Evolutionary conservation across 345 rosid species (phyloP).

Genomic region (Lepidium didymum): DNA sequence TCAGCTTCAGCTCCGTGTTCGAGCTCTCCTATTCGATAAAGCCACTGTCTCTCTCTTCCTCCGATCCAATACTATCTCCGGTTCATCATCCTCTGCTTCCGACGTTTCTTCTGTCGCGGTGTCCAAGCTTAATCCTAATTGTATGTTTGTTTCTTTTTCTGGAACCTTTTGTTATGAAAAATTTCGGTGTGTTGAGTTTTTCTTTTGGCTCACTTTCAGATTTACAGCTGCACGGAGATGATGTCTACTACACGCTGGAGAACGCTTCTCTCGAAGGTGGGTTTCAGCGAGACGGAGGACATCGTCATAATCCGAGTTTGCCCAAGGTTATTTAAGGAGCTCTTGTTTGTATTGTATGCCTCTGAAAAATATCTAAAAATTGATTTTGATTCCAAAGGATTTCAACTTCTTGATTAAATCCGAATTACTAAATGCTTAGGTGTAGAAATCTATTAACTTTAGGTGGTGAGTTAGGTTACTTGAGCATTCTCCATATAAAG

Average conservation of each 20-base stretch:
- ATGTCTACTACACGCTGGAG: conserved; percentile 71
- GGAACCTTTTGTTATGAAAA: not conserved
- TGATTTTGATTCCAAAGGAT: not conserved
- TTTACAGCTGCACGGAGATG: conserved; percentile 83
- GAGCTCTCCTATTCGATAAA: conserved; percentile 88
- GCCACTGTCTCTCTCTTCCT: conserved; percentile 66
- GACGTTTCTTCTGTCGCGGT: conserved; percentile 35
- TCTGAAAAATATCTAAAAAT: not conserved
- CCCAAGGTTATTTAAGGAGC: conserved; percentile 37
- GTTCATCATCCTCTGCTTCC: conserved; percentile 20
- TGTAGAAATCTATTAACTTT: not conserved
- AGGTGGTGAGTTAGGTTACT: not conserved
- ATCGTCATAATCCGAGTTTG: conserved; percentile 27
- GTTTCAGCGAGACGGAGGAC: conserved; percentile 42
- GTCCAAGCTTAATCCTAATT: conserved; percentile 63
- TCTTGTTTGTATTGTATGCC: not conserved
- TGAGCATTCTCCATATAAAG: not conserved
- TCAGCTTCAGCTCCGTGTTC: conserved; percentile 83
- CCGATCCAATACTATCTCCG: conserved; percentile 26
- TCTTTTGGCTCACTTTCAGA: conserved; percentile 25
- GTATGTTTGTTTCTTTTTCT: conserved; percentile 31
- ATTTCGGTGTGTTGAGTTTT: not conserved
- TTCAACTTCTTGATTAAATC: not conserved
- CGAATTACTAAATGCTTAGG: not conserved
- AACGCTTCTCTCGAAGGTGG: conserved; percentile 39